Base-by-base conservation (phyloP, 1,284 basidiomycete species). In the Irpex lacteus region DNA sequence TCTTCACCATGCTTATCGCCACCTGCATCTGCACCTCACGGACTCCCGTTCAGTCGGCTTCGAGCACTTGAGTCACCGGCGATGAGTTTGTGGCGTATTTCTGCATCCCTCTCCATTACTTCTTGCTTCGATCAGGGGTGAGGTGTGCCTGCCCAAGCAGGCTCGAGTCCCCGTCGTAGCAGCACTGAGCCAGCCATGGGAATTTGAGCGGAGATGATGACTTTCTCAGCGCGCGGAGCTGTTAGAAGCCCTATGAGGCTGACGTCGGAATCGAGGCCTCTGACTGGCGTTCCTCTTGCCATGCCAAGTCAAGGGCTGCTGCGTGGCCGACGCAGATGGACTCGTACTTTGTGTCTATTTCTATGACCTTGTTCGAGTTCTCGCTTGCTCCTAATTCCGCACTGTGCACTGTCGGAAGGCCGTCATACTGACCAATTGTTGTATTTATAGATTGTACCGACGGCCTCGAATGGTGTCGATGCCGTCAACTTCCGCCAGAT, bases 401-500 rank as follows among this genome's bases (percentile, higher is more conserved):
- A 36, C 34, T 34, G 5, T 36, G 34, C 7, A 8, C 18, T 13
- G 18, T 47, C 15, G 18, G 15, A 18, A 47, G 44, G 4, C 2
- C 18, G 44, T 47, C 44, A 47, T 47, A 3, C 44, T 47, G 5
- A 47, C 44, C 44, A 47, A 44, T 15, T 15, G 44, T 47, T 18
- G 13, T 32, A n/a, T 32, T 19, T 32, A 57, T 68, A 96, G 88
- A 97, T 97, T 72, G 84, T 95, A 38, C 95, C 95, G 49, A 85
- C 89, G 56, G 84, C 85, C 68, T 92, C 91, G 58, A 94, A 93
- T 71, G 95, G 92, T 55, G 78, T 87, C 65, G 95, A 97, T 73
- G 91, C 93, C 34, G 87, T 91, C 76, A 97, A 98, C 80, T 98
- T 96, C 82, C 89, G 96, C 59, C 87, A 91, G 63, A 82, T 98